Base-by-base conservation (phyloP, 2,329 filamentous ascomycete species). In the Chaetomium strumarium region DNA sequence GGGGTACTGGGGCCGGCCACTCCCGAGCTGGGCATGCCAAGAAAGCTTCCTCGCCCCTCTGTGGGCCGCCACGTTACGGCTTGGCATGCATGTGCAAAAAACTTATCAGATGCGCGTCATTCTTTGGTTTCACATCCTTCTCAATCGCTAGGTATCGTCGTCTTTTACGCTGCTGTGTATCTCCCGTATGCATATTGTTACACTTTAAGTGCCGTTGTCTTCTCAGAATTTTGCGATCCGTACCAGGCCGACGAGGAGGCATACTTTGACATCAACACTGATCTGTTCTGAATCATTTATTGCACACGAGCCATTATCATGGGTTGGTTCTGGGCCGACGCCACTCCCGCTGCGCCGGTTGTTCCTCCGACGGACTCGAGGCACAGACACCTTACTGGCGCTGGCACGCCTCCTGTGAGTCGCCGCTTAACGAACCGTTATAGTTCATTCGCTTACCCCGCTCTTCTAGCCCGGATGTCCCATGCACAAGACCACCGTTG, bases 261-360 rank as follows among this genome's bases (percentile, higher is more conserved):
- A 24, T 4, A 24, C 24, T 24, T 24, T 24, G 24, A 4, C 4
- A 4, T 24, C 7, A 7, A 24, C 24, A 7, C 24, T 24, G 24
- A 24, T 4, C 4, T 24, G 24, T 14, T 37, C 34, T n/a, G 13
- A 8, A 13, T 13, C 14, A 36, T 14, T 8, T 14, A 33, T 17
- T 43, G 19, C 9, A 13, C 31, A 24, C 24, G 24, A 46, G 31
- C 11, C 29, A 17, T 38, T 30, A 58, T 34, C 29, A 84, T 83
- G 80, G 80, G 80, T 60, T 83, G 80, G 80, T 84, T 84, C 62
- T 84, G 80, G 80, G 77, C 79, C 55, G 80, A 83, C 56, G 56
- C 69, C 42, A 64, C 74, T 50, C 60, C 68, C 17, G 56, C 67
- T 56, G 46, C 63, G 42, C 52, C 59, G 34, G 45, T 56, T 19